A percentile compares a stretch with the other conserved stretches of the same genome.
Conservation (phyloP, 495 filamentous ascomycete species). For the Cairneyella variabilis region DNA sequence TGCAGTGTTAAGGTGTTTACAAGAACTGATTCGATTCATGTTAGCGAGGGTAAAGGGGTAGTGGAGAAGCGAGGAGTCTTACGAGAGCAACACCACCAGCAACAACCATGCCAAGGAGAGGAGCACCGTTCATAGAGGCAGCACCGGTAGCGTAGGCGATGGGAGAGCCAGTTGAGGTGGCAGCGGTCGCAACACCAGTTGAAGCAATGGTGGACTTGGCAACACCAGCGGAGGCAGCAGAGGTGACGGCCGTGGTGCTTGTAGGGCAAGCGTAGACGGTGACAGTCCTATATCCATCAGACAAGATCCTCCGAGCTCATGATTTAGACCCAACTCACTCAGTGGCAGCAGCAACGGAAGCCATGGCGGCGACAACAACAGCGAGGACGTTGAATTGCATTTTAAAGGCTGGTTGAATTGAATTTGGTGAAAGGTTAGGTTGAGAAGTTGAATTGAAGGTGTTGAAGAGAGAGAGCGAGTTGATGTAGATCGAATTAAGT, state of each 20-base stretch:
- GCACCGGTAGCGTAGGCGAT: slow-evolving; percentile 25
- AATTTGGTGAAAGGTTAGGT: not conserved
- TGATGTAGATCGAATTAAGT: slow-evolving; percentile 9
- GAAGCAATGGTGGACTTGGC: slow-evolving; percentile 8
- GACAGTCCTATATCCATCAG: slow-evolving; percentile 19
- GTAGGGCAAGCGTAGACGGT: slow-evolving; percentile 23
- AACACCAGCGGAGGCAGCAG: slow-evolving; percentile 12
- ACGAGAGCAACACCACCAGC: slow-evolving; percentile 28
- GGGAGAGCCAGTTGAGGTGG: slow-evolving; percentile 20
- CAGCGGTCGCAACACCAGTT: slow-evolving; percentile 18
- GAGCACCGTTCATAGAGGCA: slow-evolving; percentile 23
- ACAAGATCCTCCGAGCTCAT: too few species aligned
- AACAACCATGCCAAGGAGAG: slow-evolving; percentile 23
- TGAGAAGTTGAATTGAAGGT: not conserved
- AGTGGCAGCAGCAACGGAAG: slow-evolving; percentile 13
- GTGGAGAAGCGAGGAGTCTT: not conserved
- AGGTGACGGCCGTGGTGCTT: slow-evolving; percentile 7
- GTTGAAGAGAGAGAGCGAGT: not conserved
- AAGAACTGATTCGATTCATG: slow-evolving; percentile 19
- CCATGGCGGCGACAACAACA: slow-evolving; percentile 22
- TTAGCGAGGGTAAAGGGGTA: slow-evolving; percentile 1
- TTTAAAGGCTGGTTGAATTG: slow-evolving; percentile 23
- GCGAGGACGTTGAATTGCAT: slow-evolving; percentile 27
- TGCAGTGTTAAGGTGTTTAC: slow-evolving; percentile 13
- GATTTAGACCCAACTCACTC: too few species aligned